Percentiles rank a stretch among this genome's conserved stretches.
These are phyloP conservation scores for Fusarium sacchari DNA, from an alignment of 2,329 filamentous ascomycete genomes.

Conservation along the genomic window DNA sequence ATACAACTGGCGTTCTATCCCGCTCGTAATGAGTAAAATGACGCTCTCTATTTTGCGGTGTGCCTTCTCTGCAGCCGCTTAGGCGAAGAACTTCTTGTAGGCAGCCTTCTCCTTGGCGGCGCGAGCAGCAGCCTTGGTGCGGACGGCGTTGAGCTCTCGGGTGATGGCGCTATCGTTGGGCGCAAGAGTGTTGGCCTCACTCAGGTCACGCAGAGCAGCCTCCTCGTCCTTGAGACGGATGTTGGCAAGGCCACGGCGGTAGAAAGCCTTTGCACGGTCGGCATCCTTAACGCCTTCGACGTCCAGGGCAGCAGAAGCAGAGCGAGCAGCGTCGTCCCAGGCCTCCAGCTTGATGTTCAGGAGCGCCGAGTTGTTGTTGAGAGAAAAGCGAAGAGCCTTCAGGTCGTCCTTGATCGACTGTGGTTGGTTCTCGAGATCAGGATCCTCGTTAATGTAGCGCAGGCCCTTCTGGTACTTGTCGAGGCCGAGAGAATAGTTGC, in stretches of 20 bases:
- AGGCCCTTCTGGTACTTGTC: slow-evolving; percentile 96
- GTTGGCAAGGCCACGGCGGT: slow-evolving; percentile 81
- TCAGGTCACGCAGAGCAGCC: slow-evolving; percentile 76
- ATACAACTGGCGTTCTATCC: slow-evolving; percentile 23
- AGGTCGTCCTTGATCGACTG: slow-evolving; percentile 74
- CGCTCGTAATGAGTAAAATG: slow-evolving; percentile 13
- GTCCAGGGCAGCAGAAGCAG: slow-evolving; percentile 78
- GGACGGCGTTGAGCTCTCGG: slow-evolving; percentile 80
- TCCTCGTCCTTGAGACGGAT: slow-evolving; percentile 87
- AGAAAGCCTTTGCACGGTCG: slow-evolving; percentile 90
- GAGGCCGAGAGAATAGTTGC: slow-evolving; percentile 75
- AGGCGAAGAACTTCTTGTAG: slow-evolving; percentile 90
- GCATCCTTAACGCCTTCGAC: slow-evolving; percentile 72
- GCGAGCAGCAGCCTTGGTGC: slow-evolving; percentile 77
- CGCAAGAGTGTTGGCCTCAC: slow-evolving; percentile 77
- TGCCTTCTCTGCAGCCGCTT: slow-evolving; percentile 9
- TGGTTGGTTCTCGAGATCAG: slow-evolving; percentile 76
- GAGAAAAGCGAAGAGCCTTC: slow-evolving; percentile 79
- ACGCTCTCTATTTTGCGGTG: slow-evolving; percentile 7
- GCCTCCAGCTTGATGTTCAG: slow-evolving; percentile 82
- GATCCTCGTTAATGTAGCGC: slow-evolving; percentile 88
- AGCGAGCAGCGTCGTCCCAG: slow-evolving; percentile 75
- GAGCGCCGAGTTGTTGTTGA: slow-evolving; percentile 90
- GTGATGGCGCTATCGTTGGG: slow-evolving; percentile 79
- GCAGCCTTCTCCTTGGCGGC: slow-evolving; percentile 90